Percentiles rank a stretch among this genome's conserved stretches.
Evolutionary conservation across 345 rosid genomes (phyloP).

Genomic region (Boechera retrofracta): DNA sequence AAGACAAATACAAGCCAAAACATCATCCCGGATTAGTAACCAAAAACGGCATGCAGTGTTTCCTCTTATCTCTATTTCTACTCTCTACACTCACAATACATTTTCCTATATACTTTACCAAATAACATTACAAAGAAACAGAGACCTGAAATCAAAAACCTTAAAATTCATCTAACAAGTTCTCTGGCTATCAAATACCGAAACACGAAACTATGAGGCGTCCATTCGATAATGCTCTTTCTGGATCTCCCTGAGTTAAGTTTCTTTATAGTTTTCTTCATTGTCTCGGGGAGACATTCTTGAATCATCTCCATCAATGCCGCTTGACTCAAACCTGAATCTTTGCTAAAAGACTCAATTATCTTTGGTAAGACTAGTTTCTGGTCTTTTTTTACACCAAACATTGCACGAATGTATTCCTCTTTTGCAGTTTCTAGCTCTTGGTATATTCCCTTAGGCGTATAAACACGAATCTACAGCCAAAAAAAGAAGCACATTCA

Average conservation of each 20-base stretch:
- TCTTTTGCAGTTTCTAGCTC: conserved; percentile 88
- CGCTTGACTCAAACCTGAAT: conserved; percentile 58
- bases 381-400: conserved; percentile 71
- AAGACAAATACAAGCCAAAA: conserved; percentile 28
- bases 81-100: conserved; percentile 29
- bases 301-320: conserved; percentile 77
- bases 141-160: conserved; percentile 19
- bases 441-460: conserved; percentile 71
- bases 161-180: conserved; percentile 54
- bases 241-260: conserved; percentile 62
- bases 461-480: conserved; percentile 74
- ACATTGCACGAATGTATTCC: conserved; percentile 80
- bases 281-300: conserved; percentile 63
- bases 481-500: conserved; percentile 24
- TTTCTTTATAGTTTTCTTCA: conserved; percentile 58
- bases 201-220: conserved; percentile 80
- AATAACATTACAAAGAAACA: conserved; percentile 21
- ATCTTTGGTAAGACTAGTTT: conserved; percentile 84
- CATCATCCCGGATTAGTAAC: conserved; percentile 25
- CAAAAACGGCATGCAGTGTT: conserved; percentile 39
- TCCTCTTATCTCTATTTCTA: conserved; percentile 16
- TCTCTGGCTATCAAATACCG: conserved; percentile 87
- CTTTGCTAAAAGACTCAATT: conserved; percentile 78
- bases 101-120: conserved; percentile 31
- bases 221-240: conserved; percentile 78